Base-by-base conservation (phyloP, 1,284 basidiomycete species). In the Cryptococcus amylolentus region DNA sequence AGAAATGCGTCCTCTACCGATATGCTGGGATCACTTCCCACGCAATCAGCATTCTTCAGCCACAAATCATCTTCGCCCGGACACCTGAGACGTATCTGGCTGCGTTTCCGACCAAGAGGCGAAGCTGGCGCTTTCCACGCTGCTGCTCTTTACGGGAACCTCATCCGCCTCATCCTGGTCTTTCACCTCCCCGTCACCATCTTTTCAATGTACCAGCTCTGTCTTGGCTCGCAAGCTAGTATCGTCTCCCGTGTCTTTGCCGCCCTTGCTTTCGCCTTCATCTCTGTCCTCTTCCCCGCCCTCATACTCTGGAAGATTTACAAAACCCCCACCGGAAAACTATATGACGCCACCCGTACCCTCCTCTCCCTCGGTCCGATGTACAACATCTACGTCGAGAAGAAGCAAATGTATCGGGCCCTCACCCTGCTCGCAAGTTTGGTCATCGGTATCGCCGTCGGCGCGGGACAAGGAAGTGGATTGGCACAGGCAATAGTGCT, bases 181-280 rank as follows among this genome's bases (percentile, higher is more conserved):
- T 98, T 97, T 80, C 94, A 97, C 78, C 84, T 97, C 20, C 94
- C 94, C 10, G 83, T 98, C 64, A 95, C 91, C 39, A 84, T 92
- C 53, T 93, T 95, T 74, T 91, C 91, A 6, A 86, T 85, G 59
- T 96, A 90, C 73, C 87, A 93, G 68, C 87, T 94, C 81, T 84
- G 85, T 4, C 78, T 87, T 40, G 80, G 82, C 26, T 76, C 78
- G 3, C 74, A 81, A 5, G 83, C 84, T 1, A 84, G 66, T 23
- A 62, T 74, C 41, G 71, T 73, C 4, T 73, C 75, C 3, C 54
- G 68, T 3, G 72, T 75, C n/a, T 71, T 77, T 23, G 75, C 77
- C 3, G 76, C 71, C 2, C 58, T 78, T 10, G 63, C 76, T 0
- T 89, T 97, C 67, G 81, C 84, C 18, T 76, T 91, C 60, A 83